Evolutionary conservation across 768 basidiomycete genomes (phyloP), one percentile per base, ranked within the genome.

Genomic region (Tephrocybe sp.): DNA sequence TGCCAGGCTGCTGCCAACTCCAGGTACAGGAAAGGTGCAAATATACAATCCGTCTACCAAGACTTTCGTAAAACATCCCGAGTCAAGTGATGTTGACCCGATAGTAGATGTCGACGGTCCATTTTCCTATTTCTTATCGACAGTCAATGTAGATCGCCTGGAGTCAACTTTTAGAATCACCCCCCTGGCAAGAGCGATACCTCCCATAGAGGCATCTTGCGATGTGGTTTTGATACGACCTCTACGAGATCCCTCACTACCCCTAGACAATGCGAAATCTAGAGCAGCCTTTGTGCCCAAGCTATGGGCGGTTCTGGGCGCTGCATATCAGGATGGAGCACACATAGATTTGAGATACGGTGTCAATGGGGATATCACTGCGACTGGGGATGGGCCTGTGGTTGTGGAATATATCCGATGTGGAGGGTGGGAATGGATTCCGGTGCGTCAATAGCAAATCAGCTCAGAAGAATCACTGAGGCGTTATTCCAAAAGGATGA

Each of bases 391-490:
- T 5, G 82, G 85, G 11, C 71, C 71, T 13, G 55, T 70, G 0
- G 79, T 91, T 4, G 82, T 92, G 0, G 94, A 97, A 65, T 89
- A 89, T 59, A 75, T 85, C 45, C 77, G 92, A 20, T 87, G 84
- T 57, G 80, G 78, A 13, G 85, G 85, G 6, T 95, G 92, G 85
- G 84, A 88, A 57, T 97, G 94, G 94, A 73, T 72, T 36, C 94
- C 93, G 16, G 91, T 92, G 4, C 17, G 54, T 53, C 51, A 32
- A 39, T 39, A 16, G 42, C 8, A 32, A 9, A 16, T 16, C 35
- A 23, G 38, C 4, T 33, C 49, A 31, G 30, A 39, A 16, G 32
- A 7, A 17, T 13, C 40, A 52, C 6, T 38, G 49, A 53, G 43
- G 55, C 14, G 3, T 39, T 43, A 51, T 34, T 56, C 44, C 59